Evolutionary conservation across 1,139 yeast species (phyloP), one percentile per base, ranked within the genome.

Genomic region (Arxiozyma slooffiae): DNA sequence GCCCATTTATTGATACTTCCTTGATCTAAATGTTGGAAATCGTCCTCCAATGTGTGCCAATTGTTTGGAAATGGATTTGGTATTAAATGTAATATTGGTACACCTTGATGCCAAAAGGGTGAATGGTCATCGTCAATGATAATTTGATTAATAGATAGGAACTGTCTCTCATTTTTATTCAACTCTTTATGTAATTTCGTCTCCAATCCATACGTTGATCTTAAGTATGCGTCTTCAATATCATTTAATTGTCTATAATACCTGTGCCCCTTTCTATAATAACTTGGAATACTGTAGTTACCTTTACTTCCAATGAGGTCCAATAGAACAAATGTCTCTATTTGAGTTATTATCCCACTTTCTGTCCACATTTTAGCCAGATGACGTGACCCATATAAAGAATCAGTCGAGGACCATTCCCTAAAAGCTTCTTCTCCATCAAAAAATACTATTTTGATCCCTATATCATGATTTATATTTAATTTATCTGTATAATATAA

Each of bases 371-470:
- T 54, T 1, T 59, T 54, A 1, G 80, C 81, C 39, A 78, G 59
- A 54, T 75, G 76, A 20, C 74, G 69, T 0, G 83, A 74, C 0
- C 83, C 84, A 57, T 79, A 79, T 3, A 77, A 67, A 0, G 82
- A 78, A 55, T 79, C 83, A 0, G 66, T 60, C 9, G 67, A 69
- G 0, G 74, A 60, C 84, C 84, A 79, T 18, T 67, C 61, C 3
- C 66, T 64, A 24, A 77, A 58, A 0, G 84, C 82, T 56, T 79
- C 83, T 56, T 79, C 83, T 2, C 84, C 83, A 56, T 79, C 83
- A 50, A 78, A 76, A 57, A 79, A 78, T 0, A 79, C 64, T 11
- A 79, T 60, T 54, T 76, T 79, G 4, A 78, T 53, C 0, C 80
- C 80, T 3, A 51, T 16, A 4, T 61, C 60, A 9, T 38, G 37